Evolutionary conservation across 805 yeast species (phyloP).

Genomic region (Suhomyces emberorum): DNA sequence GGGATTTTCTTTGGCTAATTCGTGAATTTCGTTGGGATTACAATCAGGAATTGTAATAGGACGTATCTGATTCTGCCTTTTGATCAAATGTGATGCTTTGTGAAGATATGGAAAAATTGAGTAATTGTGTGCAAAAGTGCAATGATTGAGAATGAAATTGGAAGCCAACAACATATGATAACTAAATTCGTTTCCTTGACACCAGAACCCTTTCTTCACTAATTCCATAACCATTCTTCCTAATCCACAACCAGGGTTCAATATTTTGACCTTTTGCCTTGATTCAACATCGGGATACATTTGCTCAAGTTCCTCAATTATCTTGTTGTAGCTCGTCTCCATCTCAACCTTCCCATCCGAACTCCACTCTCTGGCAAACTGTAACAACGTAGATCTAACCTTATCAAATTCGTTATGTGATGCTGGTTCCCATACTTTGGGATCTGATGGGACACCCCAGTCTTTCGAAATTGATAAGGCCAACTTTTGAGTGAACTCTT

Average conservation of each 20-base stretch:
- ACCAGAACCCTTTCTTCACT: constrained; percentile 51
- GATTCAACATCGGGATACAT: constrained; percentile 34
- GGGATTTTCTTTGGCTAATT: constrained; percentile 32
- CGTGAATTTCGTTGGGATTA: constrained; percentile 37
- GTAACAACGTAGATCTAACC: constrained; percentile 54
- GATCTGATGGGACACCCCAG: constrained; percentile 48
- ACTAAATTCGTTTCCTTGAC: constrained; percentile 67
- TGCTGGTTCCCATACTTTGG: constrained; percentile 42
- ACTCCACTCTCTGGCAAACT: constrained; percentile 62
- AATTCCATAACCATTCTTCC: constrained; percentile 58
- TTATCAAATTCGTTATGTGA: constrained; percentile 49
- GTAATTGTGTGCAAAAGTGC: constrained; percentile 36
- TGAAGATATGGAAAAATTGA: constrained; percentile 56
- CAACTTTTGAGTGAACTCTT: constrained; percentile 39
- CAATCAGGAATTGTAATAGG: constrained; percentile 54
- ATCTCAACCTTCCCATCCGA: constrained; percentile 50
- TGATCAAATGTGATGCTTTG: constrained; percentile 43
- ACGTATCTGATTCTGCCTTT: constrained; percentile 47
- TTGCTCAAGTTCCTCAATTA: constrained; percentile 32
- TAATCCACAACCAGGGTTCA: constrained; percentile 65
- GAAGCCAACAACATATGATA: constrained; percentile 62
- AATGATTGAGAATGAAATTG: constrained; percentile 49
- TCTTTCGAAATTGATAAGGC: constrained; percentile 42
- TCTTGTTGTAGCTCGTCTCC: constrained; percentile 30
- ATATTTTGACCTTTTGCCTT: constrained; percentile 40